A percentile compares a stretch with the other conserved stretches of the same genome.
phyloP scores from a whole-genome alignment of 768 basidiomycete species.

The Chalciporus piperatus region DNA sequence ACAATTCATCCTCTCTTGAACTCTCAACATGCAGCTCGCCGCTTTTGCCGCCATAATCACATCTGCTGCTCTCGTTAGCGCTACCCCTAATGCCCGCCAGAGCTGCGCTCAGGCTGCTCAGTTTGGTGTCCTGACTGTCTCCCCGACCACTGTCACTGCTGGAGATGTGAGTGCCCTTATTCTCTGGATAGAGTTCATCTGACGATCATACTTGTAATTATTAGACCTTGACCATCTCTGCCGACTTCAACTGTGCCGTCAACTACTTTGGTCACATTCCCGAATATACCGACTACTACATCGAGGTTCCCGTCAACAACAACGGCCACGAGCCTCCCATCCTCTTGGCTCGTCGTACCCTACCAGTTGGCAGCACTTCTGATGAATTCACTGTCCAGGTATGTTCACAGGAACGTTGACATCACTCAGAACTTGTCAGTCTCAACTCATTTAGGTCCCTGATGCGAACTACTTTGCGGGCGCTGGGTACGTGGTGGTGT shows the following conservation, averaged over 20 bases:
- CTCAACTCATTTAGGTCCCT: too few relatives aligned
- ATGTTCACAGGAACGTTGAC: too few relatives aligned
- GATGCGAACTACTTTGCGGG: too few relatives aligned
- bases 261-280: conserved; percentile 16
- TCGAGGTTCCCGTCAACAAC: conserved; percentile 32
- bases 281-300: conserved; percentile 31
- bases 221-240: conserved; percentile 19
- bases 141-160: conserved; percentile 21
- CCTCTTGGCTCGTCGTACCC: conserved; percentile 23
- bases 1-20: too few relatives aligned
- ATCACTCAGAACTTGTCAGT: too few relatives aligned
- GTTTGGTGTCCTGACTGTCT: conserved; percentile 17
- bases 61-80: conserved; percentile 14
- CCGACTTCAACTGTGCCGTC: conserved; percentile 28
- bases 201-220: not conserved
- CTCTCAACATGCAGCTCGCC: conserved; percentile 18
- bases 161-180: conserved; percentile 20
- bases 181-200: not conserved
- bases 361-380: conserved; percentile 3
- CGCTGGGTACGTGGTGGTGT: not conserved
- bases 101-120: conserved; percentile 20
- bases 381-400: conserved; percentile 22
- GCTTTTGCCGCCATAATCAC: conserved; percentile 11
- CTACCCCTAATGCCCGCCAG: conserved; percentile 20
- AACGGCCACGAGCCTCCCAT: conserved; percentile 31